Conservation (phyloP, 768 basidiomycete species). For the Boletus rex-veris region DNA sequence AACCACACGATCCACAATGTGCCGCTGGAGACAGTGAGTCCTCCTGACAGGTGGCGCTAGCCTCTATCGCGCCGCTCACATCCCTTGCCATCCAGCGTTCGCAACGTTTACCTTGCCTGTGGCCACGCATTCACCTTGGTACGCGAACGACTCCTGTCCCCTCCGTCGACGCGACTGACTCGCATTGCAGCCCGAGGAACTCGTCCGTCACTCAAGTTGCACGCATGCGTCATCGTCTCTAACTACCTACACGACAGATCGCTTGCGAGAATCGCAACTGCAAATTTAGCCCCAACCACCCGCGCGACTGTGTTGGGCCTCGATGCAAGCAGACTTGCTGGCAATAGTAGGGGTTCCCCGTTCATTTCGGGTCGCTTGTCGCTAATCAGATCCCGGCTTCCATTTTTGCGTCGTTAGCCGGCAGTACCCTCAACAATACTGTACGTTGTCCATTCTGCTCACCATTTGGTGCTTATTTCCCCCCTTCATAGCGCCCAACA, state of each 20-base stretch:
- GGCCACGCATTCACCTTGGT: slow-evolving; percentile 46
- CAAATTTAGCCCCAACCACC: slow-evolving; percentile 55
- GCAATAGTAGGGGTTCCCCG: slow-evolving; percentile 41
- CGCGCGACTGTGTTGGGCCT: slow-evolving; percentile 38
- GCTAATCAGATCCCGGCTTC: slow-evolving; percentile 1
- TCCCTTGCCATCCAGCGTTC: slow-evolving; percentile 32
- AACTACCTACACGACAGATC: slow-evolving; percentile 35
- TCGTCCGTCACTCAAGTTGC: slow-evolving; percentile 19
- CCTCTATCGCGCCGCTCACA: slow-evolving; percentile 1
- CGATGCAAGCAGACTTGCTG: slow-evolving; percentile 43
- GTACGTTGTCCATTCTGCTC: slow-evolving; percentile 25
- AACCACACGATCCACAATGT: slow-evolving; percentile 37
- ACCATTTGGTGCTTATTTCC: background rate
- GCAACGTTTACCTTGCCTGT: slow-evolving; percentile 47
- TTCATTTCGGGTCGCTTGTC: slow-evolving; percentile 8
- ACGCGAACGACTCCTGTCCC: slow-evolving; percentile 10
- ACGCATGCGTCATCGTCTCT: slow-evolving; percentile 2
- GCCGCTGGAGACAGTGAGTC: slow-evolving; percentile 53
- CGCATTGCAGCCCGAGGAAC: slow-evolving; percentile 35
- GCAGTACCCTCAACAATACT: slow-evolving; percentile 45
- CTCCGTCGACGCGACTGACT: slow-evolving; percentile 3
- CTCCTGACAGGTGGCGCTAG: background rate
- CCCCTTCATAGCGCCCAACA: slow-evolving; percentile 36
- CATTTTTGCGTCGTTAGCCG: slow-evolving; percentile 31
- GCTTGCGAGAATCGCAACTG: slow-evolving; percentile 44